These are phyloP conservation scores for Sesbania bispinosa DNA, from an alignment of 306 rosid genomes.

Conservation along the genomic window DNA sequence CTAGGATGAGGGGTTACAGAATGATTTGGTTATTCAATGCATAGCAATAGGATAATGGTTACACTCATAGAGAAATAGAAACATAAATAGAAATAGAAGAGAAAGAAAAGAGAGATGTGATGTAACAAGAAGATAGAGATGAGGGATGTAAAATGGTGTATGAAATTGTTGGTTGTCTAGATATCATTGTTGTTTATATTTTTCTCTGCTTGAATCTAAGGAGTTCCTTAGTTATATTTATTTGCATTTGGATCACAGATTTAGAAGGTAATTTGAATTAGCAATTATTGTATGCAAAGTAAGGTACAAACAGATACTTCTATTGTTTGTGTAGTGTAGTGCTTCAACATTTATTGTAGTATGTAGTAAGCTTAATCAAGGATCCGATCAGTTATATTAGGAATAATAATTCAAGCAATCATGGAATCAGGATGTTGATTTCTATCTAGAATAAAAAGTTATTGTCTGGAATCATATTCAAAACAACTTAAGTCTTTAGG, in stretches of 20 bases:
- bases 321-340: no score
- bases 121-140: no score
- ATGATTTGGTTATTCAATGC: conserved; percentile 1
- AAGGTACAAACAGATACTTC: not conserved
- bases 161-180: no score
- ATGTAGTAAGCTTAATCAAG: not conserved
- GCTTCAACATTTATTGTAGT: no score
- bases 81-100: no score
- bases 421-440: conserved; percentile 4
- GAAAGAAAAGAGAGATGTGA: no score
- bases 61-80: no score
- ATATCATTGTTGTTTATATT: not conserved
- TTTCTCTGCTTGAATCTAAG: conserved; percentile 1
- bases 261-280: not conserved
- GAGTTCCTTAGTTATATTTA: not conserved
- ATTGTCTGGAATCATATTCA: not conserved
- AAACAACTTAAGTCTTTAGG: not conserved
- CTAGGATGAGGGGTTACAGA: not conserved
- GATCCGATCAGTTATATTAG: not conserved
- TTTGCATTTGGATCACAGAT: not conserved
- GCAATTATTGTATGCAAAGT: not conserved
- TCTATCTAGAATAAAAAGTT: conserved; percentile 7
- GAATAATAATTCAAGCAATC: not conserved
- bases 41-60: no score
- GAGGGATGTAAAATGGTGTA: no score